phyloP scores from a whole-genome alignment of 108 stramenopile species.

The Pseudonitzschia delicatissima region DNA sequence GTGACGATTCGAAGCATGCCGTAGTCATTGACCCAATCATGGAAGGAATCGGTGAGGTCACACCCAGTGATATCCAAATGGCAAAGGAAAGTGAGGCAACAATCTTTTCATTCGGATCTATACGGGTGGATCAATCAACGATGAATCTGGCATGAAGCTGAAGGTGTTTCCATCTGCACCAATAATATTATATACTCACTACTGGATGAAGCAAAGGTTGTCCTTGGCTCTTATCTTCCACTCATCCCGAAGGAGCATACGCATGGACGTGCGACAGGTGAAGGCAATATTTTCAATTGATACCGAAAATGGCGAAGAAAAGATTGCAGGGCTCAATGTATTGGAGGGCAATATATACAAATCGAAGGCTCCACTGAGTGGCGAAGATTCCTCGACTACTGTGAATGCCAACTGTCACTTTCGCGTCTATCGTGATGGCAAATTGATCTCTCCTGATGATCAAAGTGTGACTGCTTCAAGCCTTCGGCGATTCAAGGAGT shows the following conservation, averaged over 20 bases:
- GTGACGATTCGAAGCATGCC: slow-evolving; percentile 53
- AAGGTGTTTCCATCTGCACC: slow-evolving; percentile 49
- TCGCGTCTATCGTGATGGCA: slow-evolving; percentile 60
- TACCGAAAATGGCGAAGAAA: slow-evolving; percentile 46
- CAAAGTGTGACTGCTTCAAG: slow-evolving; percentile 53
- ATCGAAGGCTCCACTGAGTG: slow-evolving; percentile 20
- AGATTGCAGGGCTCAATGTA: slow-evolving; percentile 71
- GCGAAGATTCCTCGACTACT: neutral
- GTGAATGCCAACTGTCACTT: slow-evolving; percentile 41
- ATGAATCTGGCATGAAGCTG: slow-evolving; percentile 50
- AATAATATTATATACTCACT: slow-evolving; percentile 79
- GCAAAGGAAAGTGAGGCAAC: slow-evolving; percentile 80
- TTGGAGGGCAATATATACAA: slow-evolving; percentile 63
- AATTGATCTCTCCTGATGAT: slow-evolving; percentile 48
- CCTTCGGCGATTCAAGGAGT: slow-evolving; percentile 69
- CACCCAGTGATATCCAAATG: slow-evolving; percentile 64
- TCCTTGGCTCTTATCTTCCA: slow-evolving; percentile 59
- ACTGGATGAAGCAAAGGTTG: slow-evolving; percentile 73
- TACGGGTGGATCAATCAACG: slow-evolving; percentile 50
- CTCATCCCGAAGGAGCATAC: slow-evolving; percentile 42
- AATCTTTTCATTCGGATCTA: slow-evolving; percentile 72
- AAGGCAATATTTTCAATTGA: slow-evolving; percentile 75
- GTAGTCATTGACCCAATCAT: slow-evolving; percentile 71
- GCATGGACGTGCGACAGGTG: slow-evolving; percentile 67
- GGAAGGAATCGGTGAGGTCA: slow-evolving; percentile 68